Evolutionary conservation across 2,329 filamentous ascomycete genomes (phyloP), one percentile per base, ranked within the genome.

Genomic region (Fusarium cyanostomum): DNA sequence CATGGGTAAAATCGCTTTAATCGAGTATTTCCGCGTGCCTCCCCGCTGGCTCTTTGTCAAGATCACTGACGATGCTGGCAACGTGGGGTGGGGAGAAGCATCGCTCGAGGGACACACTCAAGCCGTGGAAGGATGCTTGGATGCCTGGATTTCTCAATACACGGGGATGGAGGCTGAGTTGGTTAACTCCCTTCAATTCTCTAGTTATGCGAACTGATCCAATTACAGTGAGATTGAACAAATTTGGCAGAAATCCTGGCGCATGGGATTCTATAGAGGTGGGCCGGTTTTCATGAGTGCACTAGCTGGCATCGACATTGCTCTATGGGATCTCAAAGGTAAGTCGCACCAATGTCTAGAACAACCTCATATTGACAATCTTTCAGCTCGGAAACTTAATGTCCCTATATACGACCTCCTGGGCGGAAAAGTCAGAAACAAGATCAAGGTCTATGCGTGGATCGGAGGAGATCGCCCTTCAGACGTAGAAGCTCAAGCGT

Each of bases 271-370:
- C 74, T 94, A 94, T 74, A 82, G 91, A 26, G 91, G 91, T 3
- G 91, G 91, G 0, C 89, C 91, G 0, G 90, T 94, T 9, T 89
- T 94, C 64, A 93, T 94, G 90, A 91, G 87, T 65, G 91, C 91
- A 0, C 76, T 94, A 13, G 86, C 89, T 0, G 91, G 91, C 3
- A 86, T 94, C 48, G 91, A 94, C 70, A 94, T 94, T 73, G 90
- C 90, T 0, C 78, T 93, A 0, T 94, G 90, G 90, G 90, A 93
- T 75, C 78, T 93, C 16, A 92, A 93, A 79, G 80, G 80, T 78
- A 53, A 28, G 31, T n/a, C 3, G 1, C 1, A 8, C 18, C 11
- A 9, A 5, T n/a, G 5, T 9, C 15, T 6, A 1, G 5, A 2
- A 24, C 1, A 3, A 0, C 9, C 4, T 1, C 1, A 3, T 8